Conservation (phyloP, 2,329 filamentous ascomycete species). For the Talaromyces sp. region DNA sequence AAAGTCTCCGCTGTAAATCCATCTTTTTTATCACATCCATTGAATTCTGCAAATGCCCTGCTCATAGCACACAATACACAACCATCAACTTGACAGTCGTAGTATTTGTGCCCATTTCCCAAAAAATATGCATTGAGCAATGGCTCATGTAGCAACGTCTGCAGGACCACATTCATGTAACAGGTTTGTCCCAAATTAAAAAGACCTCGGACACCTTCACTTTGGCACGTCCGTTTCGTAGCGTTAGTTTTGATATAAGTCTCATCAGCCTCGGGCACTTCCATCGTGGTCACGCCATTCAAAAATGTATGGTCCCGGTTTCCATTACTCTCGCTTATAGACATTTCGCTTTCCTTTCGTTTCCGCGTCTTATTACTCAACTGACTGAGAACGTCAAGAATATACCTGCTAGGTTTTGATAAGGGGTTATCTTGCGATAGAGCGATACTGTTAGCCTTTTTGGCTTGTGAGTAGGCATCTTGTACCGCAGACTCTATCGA, state of each 20-base stretch:
- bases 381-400: conserved; percentile 1
- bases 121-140: conserved; percentile 89
- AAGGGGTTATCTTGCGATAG: background rate
- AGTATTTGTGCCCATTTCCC: conserved; percentile 78
- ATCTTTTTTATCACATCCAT: conserved; percentile 65
- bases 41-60: conserved; percentile 63
- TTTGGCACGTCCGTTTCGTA: conserved; percentile 74
- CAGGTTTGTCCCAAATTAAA: conserved; percentile 99
- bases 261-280: conserved; percentile 51
- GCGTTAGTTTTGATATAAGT: conserved; percentile 76
- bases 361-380: conserved; percentile 12
- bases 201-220: conserved; percentile 82
- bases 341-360: conserved; percentile 12
- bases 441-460: conserved; percentile 11
- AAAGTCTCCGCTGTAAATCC: conserved; percentile 89
- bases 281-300: conserved; percentile 38
- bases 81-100: conserved; percentile 62
- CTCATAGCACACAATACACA: conserved; percentile 62
- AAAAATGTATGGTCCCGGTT: background rate
- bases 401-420: conserved; percentile 23
- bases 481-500: conserved; percentile 16
- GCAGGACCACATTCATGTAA: conserved; percentile 95
- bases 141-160: conserved; percentile 90
- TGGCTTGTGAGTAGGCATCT: conserved; percentile 16
- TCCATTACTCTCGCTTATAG: conserved; percentile 5